Evolutionary conservation across 2,329 filamentous ascomycete genomes (phyloP).

Genomic region (Alternaria gaisen): DNA sequence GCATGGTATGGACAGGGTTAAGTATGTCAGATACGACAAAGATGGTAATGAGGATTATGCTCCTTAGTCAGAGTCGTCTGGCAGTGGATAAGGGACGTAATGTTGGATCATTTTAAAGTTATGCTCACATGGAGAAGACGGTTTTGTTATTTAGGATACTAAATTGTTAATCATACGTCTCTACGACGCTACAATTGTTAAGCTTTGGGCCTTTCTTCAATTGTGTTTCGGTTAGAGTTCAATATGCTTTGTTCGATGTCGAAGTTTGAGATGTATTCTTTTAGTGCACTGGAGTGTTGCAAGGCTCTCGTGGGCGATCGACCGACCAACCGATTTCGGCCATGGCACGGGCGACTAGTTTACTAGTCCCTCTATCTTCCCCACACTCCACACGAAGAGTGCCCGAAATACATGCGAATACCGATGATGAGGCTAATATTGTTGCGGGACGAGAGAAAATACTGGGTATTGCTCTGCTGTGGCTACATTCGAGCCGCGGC

Average conservation of each 20-base stretch:
- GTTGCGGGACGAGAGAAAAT: not conserved
- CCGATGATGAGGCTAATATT: not conserved
- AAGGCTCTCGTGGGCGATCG: not conserved
- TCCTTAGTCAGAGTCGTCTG: not conserved
- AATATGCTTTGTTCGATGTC: not conserved
- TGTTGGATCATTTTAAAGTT: too few relatives aligned
- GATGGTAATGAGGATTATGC: conserved; percentile 33
- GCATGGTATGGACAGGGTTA: conserved; percentile 53
- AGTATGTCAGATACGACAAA: conserved; percentile 37
- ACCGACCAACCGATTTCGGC: conserved; percentile 7
- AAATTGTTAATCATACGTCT: not conserved
- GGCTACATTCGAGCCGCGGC: conserved; percentile 9
- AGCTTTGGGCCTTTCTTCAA: not conserved
- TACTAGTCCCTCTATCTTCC: not conserved
- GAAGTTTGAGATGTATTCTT: not conserved
- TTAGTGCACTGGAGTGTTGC: not conserved
- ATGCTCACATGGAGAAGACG: not conserved
- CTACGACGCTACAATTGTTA: not conserved
- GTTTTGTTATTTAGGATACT: not conserved
- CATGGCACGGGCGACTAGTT: not conserved
- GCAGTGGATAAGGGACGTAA: not conserved
- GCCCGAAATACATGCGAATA: not conserved
- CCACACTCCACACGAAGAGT: conserved; percentile 4
- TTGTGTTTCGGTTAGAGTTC: not conserved
- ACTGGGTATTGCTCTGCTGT: not conserved